Conservation (phyloP, 1,139 yeast genomes). For the Scheffersomyces parashehatae region DNA sequence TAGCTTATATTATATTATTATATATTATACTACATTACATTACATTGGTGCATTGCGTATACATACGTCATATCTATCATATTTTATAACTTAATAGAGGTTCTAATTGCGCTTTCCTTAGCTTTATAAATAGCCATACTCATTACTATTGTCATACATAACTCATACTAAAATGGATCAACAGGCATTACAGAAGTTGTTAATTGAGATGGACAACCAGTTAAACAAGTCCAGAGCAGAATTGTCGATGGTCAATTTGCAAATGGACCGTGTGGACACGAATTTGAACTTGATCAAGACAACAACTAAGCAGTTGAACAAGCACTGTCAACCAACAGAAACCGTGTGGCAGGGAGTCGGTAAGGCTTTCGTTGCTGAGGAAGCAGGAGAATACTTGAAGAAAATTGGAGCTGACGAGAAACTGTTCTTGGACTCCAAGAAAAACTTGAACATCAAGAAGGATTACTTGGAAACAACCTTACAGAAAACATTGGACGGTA, state of each 20-base stretch:
- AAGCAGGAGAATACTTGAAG: slow-evolving; percentile 46
- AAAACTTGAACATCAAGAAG: slow-evolving; percentile 66
- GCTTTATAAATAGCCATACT: background rate
- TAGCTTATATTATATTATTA: too few species aligned
- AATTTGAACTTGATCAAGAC: slow-evolving; percentile 58
- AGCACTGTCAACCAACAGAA: slow-evolving; percentile 39
- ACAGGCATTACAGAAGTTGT: slow-evolving; percentile 53
- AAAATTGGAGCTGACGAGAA: slow-evolving; percentile 53
- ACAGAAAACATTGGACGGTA: slow-evolving; percentile 67
- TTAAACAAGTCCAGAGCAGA: slow-evolving; percentile 63
- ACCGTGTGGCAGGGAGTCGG: slow-evolving; percentile 86
- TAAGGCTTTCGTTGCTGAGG: slow-evolving; percentile 58
- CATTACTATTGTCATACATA: background rate
- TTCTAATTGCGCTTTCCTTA: too few species aligned
- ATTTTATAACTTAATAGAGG: too few species aligned
- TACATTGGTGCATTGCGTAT: too few species aligned
- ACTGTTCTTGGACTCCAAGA: slow-evolving; percentile 57
- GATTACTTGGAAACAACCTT: slow-evolving; percentile 74
- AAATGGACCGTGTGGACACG: slow-evolving; percentile 56
- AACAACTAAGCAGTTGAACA: slow-evolving; percentile 55
- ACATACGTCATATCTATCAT: too few species aligned
- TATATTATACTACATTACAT: too few species aligned
- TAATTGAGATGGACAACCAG: slow-evolving; percentile 66
- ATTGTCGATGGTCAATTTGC: slow-evolving; percentile 60
- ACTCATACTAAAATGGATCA: slow-evolving; percentile 35